A percentile compares a stretch with the other conserved stretches of the same genome.
These are phyloP conservation scores for Emydomyces testavorans DNA, from an alignment of 2,329 filamentous ascomycete species.

Conservation along the genomic window DNA sequence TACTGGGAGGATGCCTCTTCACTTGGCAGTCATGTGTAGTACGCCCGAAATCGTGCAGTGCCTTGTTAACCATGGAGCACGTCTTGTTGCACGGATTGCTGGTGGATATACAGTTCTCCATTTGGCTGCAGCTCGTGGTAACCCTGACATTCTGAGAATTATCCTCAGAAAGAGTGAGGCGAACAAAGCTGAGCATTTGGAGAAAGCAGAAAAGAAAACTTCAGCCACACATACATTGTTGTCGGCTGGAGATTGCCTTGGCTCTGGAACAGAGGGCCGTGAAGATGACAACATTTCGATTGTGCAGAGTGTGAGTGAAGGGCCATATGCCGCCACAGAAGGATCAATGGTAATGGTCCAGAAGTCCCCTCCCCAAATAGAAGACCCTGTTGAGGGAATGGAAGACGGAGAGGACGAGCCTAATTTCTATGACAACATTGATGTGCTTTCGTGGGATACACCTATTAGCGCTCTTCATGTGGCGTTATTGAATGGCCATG, in stretches of 20 bases:
- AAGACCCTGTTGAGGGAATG: constrained; percentile 21
- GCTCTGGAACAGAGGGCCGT: neutral
- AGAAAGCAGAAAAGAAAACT: constrained; percentile 7
- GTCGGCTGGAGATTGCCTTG: constrained; percentile 13
- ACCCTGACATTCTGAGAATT: constrained; percentile 56
- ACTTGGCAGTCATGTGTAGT: constrained; percentile 60
- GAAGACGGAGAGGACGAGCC: constrained; percentile 37
- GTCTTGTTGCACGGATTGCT: constrained; percentile 60
- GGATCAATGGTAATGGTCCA: constrained; percentile 57
- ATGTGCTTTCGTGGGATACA: constrained; percentile 68
- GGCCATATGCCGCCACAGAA: constrained; percentile 43
- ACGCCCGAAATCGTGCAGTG: constrained; percentile 58
- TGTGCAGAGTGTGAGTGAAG: constrained; percentile 32
- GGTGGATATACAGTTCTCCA: constrained; percentile 78
- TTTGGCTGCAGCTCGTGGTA: constrained; percentile 60
- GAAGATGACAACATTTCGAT: constrained; percentile 19
- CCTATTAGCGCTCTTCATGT: constrained; percentile 64
- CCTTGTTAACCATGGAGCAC: constrained; percentile 60
- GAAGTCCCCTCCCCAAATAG: constrained; percentile 27
- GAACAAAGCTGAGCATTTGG: constrained; percentile 44
- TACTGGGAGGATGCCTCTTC: constrained; percentile 66
- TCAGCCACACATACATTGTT: constrained; percentile 45
- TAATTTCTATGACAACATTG: constrained; percentile 62
- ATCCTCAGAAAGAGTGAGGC: constrained; percentile 46
- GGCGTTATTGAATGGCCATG: constrained; percentile 62